These are phyloP conservation scores for Candida vaughaniae DNA, from an alignment of 805 yeast genomes.

Conservation along the genomic window DNA sequence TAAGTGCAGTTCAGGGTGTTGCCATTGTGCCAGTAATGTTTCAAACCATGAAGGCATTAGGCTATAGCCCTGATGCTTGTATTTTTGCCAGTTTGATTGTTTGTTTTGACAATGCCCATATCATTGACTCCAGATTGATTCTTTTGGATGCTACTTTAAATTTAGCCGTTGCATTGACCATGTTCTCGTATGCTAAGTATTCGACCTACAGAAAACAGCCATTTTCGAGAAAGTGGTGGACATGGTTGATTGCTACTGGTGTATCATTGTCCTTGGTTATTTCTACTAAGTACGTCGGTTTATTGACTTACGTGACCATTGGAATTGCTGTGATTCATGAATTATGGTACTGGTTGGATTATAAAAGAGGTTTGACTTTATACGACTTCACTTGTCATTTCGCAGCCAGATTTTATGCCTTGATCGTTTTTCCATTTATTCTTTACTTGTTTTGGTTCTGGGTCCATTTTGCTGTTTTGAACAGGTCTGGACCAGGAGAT, in stretches of 20 bases:
- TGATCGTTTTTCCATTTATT: conserved; percentile 76
- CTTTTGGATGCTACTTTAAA: conserved; percentile 88
- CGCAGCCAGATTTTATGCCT: conserved; percentile 64
- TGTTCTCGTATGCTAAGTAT: conserved; percentile 77
- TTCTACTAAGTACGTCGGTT: conserved; percentile 95
- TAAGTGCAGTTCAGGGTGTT: conserved; percentile 79
- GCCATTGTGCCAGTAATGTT: conserved; percentile 82
- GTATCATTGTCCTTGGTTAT: conserved; percentile 85
- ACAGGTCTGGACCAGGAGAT: conserved; percentile 94
- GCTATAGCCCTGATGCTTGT: conserved; percentile 76
- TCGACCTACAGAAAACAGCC: conserved; percentile 64
- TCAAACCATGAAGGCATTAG: conserved; percentile 80
- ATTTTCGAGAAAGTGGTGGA: conserved; percentile 76
- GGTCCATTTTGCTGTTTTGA: conserved; percentile 80
- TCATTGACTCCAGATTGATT: conserved; percentile 86
- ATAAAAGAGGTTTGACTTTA: conserved; percentile 61
- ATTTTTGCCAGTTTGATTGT: conserved; percentile 73
- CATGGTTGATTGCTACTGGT: conserved; percentile 85
- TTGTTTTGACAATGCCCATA: conserved; percentile 86
- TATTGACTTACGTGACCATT: conserved; percentile 81
- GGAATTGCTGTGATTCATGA: conserved; percentile 86
- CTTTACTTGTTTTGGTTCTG: conserved; percentile 89
- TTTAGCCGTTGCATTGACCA: conserved; percentile 76
- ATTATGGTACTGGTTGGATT: conserved; percentile 83
- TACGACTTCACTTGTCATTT: conserved; percentile 65